Base-by-base conservation (phyloP, 306 rosid species). In the Castanea mollissima region DNA sequence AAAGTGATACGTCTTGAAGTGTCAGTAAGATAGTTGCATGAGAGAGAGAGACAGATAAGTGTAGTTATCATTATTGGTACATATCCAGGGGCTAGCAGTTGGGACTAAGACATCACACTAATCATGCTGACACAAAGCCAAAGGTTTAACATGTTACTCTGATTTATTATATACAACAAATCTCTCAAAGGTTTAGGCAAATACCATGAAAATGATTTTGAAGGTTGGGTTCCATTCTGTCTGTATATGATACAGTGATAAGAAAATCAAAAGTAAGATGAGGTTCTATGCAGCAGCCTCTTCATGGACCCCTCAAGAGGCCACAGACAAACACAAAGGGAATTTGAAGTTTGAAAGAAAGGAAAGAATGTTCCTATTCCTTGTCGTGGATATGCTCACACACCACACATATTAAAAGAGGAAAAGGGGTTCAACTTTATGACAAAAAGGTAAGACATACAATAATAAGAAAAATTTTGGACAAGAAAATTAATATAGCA, bases 251-350 rank as follows among this genome's bases (percentile, higher is more conserved):
- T 34, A 7, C 52, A 59, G 11, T 55, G 20, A 25, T 46, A 78
- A 69, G 74, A 79, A 79, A 69, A 79, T 62, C 69, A 69, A 67
- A 72, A 80, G 78, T 44, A 83, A 76, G 76, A 83, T 46, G 32
- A 78, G 80, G 51, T n/a, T 64, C 56, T 68, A 35, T 51, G 70
- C 51, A 74, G 68, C 34, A 73, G 13, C 82, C 65, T 65, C 18
- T 74, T 27, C 76, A 74, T 68, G 76, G 73, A 57, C 79, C 79
- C 65, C 76, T 67, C 27, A 56, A 23, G 35, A 57, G 81, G 55
- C 77, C 3, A 15, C 38, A 76, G 51, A 58, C 63, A 29, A 21
- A 49, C 18, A 58, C 9, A 25, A 56, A 7, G 57, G 51, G 76
- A 75, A 71, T 79, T 76, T 70, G 52, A 78, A 59, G 62, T 46